A percentile compares a stretch with the other conserved stretches of the same genome.
Evolutionary conservation across 352 stramenopile species (phyloP).

Genomic region (Phytophthora crassamura): DNA sequence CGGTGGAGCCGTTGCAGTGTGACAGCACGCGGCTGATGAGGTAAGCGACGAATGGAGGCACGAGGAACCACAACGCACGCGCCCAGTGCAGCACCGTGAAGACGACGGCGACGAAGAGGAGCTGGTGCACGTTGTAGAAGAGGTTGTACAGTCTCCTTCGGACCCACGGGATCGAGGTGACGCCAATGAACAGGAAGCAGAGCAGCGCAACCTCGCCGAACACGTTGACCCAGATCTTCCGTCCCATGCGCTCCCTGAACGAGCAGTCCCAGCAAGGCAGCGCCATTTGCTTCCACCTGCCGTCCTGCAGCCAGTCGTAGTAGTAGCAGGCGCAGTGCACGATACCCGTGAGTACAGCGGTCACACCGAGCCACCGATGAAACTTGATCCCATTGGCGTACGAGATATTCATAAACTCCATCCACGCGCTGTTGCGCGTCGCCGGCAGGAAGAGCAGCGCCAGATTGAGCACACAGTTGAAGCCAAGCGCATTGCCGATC

Average conservation of each 20-base stretch:
- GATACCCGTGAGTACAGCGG: conserved; percentile 38
- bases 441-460: conserved; percentile 50
- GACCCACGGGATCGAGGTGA: conserved; percentile 48
- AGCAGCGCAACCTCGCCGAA: conserved; percentile 53
- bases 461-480: conserved; percentile 50
- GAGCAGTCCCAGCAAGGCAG: conserved; percentile 56
- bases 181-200: conserved; percentile 46
- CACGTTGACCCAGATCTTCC: conserved; percentile 53
- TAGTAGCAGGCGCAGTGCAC: conserved; percentile 45
- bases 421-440: conserved; percentile 55
- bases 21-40: conserved; percentile 43
- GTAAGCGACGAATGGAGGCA: conserved; percentile 45
- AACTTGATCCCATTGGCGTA: conserved; percentile 58
- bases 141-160: conserved; percentile 45
- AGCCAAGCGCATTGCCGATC: conserved; percentile 37
- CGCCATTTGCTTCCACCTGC: conserved; percentile 28
- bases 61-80: conserved; percentile 40
- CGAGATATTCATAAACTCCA: conserved; percentile 58
- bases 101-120: conserved; percentile 45
- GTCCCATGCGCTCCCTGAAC: conserved; percentile 23
- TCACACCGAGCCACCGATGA: conserved; percentile 54
- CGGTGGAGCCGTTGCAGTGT: conserved; percentile 24
- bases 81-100: conserved; percentile 50
- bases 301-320: conserved; percentile 33
- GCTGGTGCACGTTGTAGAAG: conserved; percentile 59